Evolutionary conservation across 768 basidiomycete species (phyloP).

Genomic region (Candolleomyces eurysporus): DNA sequence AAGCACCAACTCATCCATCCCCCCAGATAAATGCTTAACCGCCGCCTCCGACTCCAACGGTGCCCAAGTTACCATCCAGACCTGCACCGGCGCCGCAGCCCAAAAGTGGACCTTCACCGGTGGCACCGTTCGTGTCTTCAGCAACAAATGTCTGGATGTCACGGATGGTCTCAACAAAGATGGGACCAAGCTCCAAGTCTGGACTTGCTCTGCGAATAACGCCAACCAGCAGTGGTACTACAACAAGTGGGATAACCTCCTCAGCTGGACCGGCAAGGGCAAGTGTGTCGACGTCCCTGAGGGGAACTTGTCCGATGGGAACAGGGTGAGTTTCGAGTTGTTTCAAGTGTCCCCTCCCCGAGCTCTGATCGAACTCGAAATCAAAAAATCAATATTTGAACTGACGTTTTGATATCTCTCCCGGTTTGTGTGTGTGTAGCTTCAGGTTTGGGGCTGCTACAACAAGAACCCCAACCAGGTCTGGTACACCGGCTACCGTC

Average conservation of each 20-base stretch:
- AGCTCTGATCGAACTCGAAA: no score
- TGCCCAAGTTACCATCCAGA: conserved; percentile 44
- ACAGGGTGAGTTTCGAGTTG: conserved; percentile 30
- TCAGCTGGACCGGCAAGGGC: conserved; percentile 46
- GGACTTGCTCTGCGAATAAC: conserved; percentile 42
- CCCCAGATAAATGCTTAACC: conserved; percentile 49
- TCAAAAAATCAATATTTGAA: not conserved
- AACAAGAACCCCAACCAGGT: conserved; percentile 44
- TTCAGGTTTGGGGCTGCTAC: conserved; percentile 47
- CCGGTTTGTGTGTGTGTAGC: conserved; percentile 22
- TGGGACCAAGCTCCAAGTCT: conserved; percentile 51
- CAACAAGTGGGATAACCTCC: conserved; percentile 39
- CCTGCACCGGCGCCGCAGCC: conserved; percentile 41
- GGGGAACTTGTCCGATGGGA: conserved; percentile 40
- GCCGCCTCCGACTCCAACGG: conserved; percentile 49
- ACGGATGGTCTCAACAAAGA: conserved; percentile 37
- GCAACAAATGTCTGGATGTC: conserved; percentile 50
- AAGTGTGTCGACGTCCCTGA: conserved; percentile 50
- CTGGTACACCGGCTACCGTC: conserved; percentile 51
- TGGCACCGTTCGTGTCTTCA: conserved; percentile 42
- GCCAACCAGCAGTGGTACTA: conserved; percentile 48
- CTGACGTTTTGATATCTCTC: not conserved
- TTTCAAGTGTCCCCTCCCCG: not conserved
- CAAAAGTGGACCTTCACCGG: conserved; percentile 50
- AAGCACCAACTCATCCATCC: not conserved